Conservation (phyloP, 1,284 basidiomycete species). For the Sutorius eximius region DNA sequence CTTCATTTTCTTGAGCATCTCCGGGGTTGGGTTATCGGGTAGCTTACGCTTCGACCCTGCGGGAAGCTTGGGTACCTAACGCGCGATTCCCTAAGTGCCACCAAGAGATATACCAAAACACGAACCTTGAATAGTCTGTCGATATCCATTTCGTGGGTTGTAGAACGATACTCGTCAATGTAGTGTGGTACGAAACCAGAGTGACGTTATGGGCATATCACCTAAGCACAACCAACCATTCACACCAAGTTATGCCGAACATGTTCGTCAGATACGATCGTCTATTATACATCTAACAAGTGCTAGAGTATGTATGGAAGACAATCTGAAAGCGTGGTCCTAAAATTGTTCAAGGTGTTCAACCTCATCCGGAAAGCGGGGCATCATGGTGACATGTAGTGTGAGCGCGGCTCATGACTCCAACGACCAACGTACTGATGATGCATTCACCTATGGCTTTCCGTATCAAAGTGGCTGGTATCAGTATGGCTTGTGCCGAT, state of each 20-base stretch:
- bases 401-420: slow-evolving; percentile 24
- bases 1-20: slow-evolving; percentile 77
- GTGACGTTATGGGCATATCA: slow-evolving; percentile 7
- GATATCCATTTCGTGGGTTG: slow-evolving; percentile 61
- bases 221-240: slow-evolving; percentile 16
- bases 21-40: slow-evolving; percentile 78
- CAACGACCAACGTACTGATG: slow-evolving; percentile 30
- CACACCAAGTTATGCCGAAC: neutral
- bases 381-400: slow-evolving; percentile 9
- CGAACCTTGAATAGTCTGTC: slow-evolving; percentile 80
- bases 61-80: slow-evolving; percentile 70
- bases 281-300: slow-evolving; percentile 7
- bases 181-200: neutral
- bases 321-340: neutral
- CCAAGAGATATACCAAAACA: slow-evolving; percentile 3
- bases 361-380: slow-evolving; percentile 7
- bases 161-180: neutral
- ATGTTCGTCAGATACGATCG: neutral
- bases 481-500: slow-evolving; percentile 73
- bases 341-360: slow-evolving; percentile 2
- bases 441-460: slow-evolving; percentile 8
- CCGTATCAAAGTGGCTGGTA: slow-evolving; percentile 6
- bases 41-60: slow-evolving; percentile 73
- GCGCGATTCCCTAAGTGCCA: slow-evolving; percentile 1
- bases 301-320: slow-evolving; percentile 4